Base-by-base conservation (phyloP, 306 rosid genomes). In the Citrullus amarus region DNA sequence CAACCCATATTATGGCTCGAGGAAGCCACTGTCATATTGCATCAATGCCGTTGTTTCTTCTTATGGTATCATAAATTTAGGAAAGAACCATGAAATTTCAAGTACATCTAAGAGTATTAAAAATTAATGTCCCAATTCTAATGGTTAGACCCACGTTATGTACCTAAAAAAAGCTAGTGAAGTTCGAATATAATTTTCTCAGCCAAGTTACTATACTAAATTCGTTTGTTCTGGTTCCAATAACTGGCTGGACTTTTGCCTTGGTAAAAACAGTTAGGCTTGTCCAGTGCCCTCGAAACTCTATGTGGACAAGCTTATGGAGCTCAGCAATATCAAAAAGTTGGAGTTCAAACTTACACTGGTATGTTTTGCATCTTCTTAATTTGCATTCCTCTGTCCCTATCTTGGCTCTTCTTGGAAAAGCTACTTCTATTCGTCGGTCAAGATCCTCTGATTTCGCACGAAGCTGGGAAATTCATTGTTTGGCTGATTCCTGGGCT, bases 361-460 rank as follows among this genome's bases (percentile, higher is more conserved):
- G 86, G 84, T 2, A 79, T 86, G 17, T 68, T 86, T 17, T 90
- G 91, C 85, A 90, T 81, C 87, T 92, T 17, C 57, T 76, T 88
- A 11, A 86, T 89, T 28, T 92, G 90, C 55, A 0, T 94, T 55
- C 96, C 97, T 22, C 2, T 92, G 3, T 85, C 90, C 66, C 5
- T 89, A 13, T 22, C 84, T 56, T 94, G 97, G 97, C 73, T 87
- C 65, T 57, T 68, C 87, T 87, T 89, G 82, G 96, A 78, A 76
- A 85, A 78, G 6, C 56, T 94, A 75, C 89, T 94, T 22, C 22
- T 85, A 32, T 82, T 83, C 18, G 39, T 88, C 38, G 98, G 96
- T 6, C 98, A 92, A 81, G 97, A 94, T 83, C 91, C 97, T 87
- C 65, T 81, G 34, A 90, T 94, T 76, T 85, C 97, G 25, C 82